These are phyloP conservation scores for Hypoxylon trugodes DNA, from an alignment of 495 filamentous ascomycete genomes.

Conservation along the genomic window DNA sequence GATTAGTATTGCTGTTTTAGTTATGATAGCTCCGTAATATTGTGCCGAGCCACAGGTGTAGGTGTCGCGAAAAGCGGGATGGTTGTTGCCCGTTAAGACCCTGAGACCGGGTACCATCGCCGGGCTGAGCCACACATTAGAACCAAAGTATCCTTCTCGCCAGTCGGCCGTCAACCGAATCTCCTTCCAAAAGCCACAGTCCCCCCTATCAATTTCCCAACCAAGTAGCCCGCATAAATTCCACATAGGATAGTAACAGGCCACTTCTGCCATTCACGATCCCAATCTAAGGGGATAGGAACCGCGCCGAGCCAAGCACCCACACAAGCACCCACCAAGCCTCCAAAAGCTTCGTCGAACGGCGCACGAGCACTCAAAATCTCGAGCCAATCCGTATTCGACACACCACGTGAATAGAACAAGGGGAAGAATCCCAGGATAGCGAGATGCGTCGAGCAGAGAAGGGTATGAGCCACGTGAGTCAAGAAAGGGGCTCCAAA, in stretches of 20 bases:
- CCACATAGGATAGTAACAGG: constrained; percentile 80
- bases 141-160: no score
- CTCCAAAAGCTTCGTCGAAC: constrained; percentile 75
- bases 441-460: constrained; percentile 83
- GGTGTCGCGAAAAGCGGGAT: not conserved
- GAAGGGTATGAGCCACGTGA: constrained; percentile 77
- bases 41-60: no score
- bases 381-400: constrained; percentile 75
- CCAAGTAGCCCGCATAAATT: constrained; percentile 50
- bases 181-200: constrained; percentile 51
- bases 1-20: no score
- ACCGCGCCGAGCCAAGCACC: constrained; percentile 83
- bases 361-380: constrained; percentile 64
- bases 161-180: constrained; percentile 30
- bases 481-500: constrained; percentile 92
- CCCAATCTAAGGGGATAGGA: constrained; percentile 96
- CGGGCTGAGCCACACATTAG: no score
- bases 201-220: constrained; percentile 50
- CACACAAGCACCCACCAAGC: constrained; percentile 65
- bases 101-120: no score
- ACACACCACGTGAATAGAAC: constrained; percentile 85
- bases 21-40: no score
- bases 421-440: constrained; percentile 77
- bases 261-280: constrained; percentile 96
- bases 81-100: no score